Percentiles rank a stretch among this genome's conserved stretches.
Evolutionary conservation across 345 rosid genomes (phyloP).

Genomic region (Eucalyptus microcorys): DNA sequence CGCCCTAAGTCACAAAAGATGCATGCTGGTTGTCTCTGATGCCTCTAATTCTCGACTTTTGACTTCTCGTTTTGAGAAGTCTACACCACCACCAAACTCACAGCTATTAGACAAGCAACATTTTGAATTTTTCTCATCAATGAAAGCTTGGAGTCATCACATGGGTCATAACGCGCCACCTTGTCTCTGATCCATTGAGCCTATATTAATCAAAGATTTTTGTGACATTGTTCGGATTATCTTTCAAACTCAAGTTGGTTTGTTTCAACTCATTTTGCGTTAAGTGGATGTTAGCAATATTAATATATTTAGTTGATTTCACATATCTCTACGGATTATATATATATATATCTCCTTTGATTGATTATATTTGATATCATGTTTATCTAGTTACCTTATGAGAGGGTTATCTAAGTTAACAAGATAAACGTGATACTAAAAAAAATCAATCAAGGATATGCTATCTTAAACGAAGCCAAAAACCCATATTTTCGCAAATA

Average conservation of each 20-base stretch:
- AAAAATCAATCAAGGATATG: too few species aligned
- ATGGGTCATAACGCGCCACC: fast-evolving
- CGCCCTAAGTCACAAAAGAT: too few species aligned
- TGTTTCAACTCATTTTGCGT: not conserved
- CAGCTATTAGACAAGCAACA: not conserved
- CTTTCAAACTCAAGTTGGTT: too few species aligned
- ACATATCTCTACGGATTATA: too few species aligned
- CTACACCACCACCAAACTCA: not conserved
- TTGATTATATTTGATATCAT: too few species aligned
- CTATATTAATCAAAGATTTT: too few species aligned
- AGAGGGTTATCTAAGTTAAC: not conserved
- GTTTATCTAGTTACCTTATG: not conserved
- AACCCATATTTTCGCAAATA: not conserved
- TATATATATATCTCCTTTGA: too few species aligned
- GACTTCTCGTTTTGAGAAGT: fast-evolving
- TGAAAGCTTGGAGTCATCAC: not conserved
- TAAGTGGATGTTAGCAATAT: not conserved
- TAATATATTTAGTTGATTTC: not conserved
- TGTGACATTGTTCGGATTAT: not conserved
- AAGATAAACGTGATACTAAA: too few species aligned
- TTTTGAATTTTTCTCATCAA: not conserved
- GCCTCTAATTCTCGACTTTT: not conserved
- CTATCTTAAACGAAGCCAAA: not conserved
- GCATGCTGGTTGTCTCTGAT: fast-evolving
- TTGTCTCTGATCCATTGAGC: not conserved